These are phyloP conservation scores for Diplogelasinospora grovesii DNA, from an alignment of 495 filamentous ascomycete species.

Conservation along the genomic window DNA sequence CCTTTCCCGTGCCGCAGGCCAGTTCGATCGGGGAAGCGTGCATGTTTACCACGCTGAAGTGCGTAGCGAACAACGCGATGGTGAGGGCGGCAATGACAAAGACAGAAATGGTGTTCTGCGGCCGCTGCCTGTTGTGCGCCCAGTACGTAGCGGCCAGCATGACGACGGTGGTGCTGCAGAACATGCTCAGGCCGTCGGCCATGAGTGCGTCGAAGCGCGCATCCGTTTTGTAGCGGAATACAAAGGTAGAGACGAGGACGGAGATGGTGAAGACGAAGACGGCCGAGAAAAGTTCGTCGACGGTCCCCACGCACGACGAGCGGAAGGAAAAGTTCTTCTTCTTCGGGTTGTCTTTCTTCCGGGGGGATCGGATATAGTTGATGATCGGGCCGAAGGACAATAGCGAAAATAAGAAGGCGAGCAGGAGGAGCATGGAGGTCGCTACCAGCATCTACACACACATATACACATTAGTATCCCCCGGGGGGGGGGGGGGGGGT, in stretches of 20 bases:
- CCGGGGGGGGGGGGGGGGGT: no score
- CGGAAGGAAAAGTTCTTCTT: conserved; percentile 13
- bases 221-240: conserved; percentile 15
- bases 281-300: conserved; percentile 14
- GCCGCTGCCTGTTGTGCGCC: conserved; percentile 9
- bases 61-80: conserved; percentile 13
- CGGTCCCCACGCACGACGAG: conserved; percentile 6
- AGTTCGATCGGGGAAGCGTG: conserved; percentile 11
- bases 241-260: conserved; percentile 15
- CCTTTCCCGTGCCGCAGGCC: conserved; percentile 9
- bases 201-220: conserved; percentile 17
- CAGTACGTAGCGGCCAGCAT: conserved; percentile 16
- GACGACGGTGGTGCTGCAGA: conserved; percentile 13
- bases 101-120: conserved; percentile 8
- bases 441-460: conserved; percentile 18
- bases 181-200: conserved; percentile 15
- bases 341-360: neutral
- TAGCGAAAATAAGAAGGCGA: conserved; percentile 8
- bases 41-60: conserved; percentile 11
- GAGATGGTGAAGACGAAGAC: conserved; percentile 14
- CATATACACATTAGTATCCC: no score
- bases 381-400: conserved; percentile 10
- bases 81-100: conserved; percentile 6
- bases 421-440: conserved; percentile 11
- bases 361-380: conserved; percentile 3